Base-by-base conservation (phyloP, 169 alveolate genomes). In the Eimeria necatrix region DNA sequence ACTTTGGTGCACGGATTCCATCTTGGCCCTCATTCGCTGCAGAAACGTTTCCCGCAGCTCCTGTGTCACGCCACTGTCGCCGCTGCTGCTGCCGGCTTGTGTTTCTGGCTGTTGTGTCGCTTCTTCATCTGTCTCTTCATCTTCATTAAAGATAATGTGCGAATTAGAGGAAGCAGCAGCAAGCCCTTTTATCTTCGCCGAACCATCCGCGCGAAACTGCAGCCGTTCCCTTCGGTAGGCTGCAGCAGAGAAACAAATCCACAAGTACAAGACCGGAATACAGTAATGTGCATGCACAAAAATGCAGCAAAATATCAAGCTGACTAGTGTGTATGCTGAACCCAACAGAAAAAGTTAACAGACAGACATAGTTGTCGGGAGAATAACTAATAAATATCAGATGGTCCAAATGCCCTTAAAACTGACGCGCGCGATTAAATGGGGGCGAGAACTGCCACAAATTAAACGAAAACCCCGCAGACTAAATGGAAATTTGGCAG, bases 141-240 rank as follows among this genome's bases (percentile, higher is more conserved):
- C 95, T 10, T 73, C 88, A 76, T 22, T 53, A 51, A 91, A 91
- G 3, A 91, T 73, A 8, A 73, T 83, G 70, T 74, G 74, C 4
- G 56, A 70, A 14, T 73, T 83, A 6, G 53, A 3, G 14, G 89
- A 73, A 3, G 95, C 95, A 2, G 91, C 95, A 1, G 95, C 95
- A 1, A 91, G 74, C 52, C 96, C 96, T 46, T 94, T 94, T 41
- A 94, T 78, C 53, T 94, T 94, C 24, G 96, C 96, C 48, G 96
- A 71, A 46, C 96, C 96, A 68, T 94, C 96, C 1, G 91, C 93
- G 32, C 96, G 56, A 24, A 94, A 81, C 41, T 74, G 85, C 52
- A 94, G 91, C 48, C 93, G 91, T 86, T 94, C 88, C 10, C 91
- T 81, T 6, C 60, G 78, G 49, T 49, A 88, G 1, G 83, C 95